Base-by-base conservation (phyloP, 1,284 basidiomycete genomes). In the Sphagnurus paluster region DNA sequence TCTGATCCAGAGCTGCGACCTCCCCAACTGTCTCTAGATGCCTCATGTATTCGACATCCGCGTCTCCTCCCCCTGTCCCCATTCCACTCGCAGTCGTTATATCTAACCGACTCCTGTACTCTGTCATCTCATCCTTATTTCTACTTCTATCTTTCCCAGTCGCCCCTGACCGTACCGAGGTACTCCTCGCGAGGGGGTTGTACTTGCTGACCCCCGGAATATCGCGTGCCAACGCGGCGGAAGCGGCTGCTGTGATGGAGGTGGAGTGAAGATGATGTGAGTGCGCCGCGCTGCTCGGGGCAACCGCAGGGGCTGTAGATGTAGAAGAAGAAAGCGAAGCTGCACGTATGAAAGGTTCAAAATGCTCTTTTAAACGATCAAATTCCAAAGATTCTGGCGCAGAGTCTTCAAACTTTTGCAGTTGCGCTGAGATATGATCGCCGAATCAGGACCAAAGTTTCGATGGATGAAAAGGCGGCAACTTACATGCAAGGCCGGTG, bases 341-440 rank as follows among this genome's bases (percentile, higher is more conserved):
- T 76, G 85, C 78, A 75, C 85, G 86, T 70, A 84, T 74, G 73
- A 91, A 88, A 44, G 89, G 87, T 64, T 97, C 94, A 70, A 96
- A 92, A 68, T 97, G 93, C 58, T 95, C 92, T 70, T 95, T 94
- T 59, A 98, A 67, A 49, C 84, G 80, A 58, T 98, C 93, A 63
- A 96, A 95, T 66, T 96, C 93, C 54, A 90, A 74, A 13, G 84
- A 80, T 50, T 91, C 88, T 3, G 91, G 84, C 0, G 87, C 82
- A n/a, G 83, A 83, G 55, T 93, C 88, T 72, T 95, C 88, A 40
- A 79, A 79, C 64, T 88, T 91, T 62, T 95, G 91, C 19, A 96
- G 69, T 66, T 97, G 93, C 10, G 87, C 93, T 96, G 57, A 24
- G 46, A 30, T 14, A 14, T 6, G 21, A 43, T 2, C 39, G 36